Base-by-base conservation (phyloP, 2,329 filamentous ascomycete genomes). In the Teratosphaeria epicoccoides region DNA sequence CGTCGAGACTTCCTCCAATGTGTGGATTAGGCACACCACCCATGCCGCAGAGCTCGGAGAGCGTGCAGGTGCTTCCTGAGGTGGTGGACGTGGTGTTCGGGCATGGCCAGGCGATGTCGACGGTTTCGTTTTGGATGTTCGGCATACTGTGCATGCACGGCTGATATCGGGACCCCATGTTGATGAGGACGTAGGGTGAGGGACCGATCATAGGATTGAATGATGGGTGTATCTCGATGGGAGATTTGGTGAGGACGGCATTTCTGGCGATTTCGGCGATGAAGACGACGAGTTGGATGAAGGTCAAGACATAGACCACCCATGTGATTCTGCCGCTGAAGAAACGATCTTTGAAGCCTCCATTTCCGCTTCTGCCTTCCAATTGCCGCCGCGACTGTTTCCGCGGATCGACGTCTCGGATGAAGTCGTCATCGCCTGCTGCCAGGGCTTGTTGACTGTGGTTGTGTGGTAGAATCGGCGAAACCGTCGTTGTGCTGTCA, bases 141-240 rank as follows among this genome's bases (percentile, higher is more conserved):
- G 79, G 68, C 57, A 87, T 78, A 60, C 87, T 88, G 73, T 91
- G 90, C 93, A 98, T 98, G 70, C 93, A 98, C 6, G 90, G 88
- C 2, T 86, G 81, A 66, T 87, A 98, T 55, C 93, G 84, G 40
- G 90, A 88, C 53, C 93, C 93, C 88, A 98, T 95, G 69, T 95
- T 95, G 73, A 97, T 95, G 62, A 95, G 81, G 23, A 97, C 82
- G 60, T 88, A 88, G 1, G 84, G 80, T 4, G 90, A 95, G 1
- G 93, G 93, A 0, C 93, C 93, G 64, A 98, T 95, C 88, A 98
- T 95, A 53, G 87, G 86, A 71, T 97, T 98, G 73, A 98, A 95
- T 14, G 77, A 78, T 1, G 93, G 93, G 51, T 91, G 80, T 49
- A 83, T 90, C 71, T 83, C 79, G 64, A 88, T 88, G 20, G 85